Conservation (phyloP, 441 rosid genomes). For the Erodium trifolium region DNA sequence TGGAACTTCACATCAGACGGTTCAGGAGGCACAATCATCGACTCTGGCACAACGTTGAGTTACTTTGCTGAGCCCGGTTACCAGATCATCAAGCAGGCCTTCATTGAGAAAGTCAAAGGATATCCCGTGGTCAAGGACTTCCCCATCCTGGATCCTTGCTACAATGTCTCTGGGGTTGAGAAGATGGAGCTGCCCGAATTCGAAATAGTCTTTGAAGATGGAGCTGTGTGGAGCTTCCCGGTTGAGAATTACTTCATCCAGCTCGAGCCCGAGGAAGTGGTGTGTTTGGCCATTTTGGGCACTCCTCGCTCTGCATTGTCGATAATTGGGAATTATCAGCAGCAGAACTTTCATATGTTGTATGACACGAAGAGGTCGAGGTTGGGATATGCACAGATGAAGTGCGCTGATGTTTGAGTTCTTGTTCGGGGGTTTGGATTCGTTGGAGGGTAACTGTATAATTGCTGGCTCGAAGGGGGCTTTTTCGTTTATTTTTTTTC, state of each 20-base stretch:
- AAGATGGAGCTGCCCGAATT: slow-evolving; percentile 62
- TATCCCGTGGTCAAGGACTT: slow-evolving; percentile 49
- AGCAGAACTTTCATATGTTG: slow-evolving; percentile 82
- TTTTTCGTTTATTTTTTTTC: background rate
- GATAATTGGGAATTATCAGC: slow-evolving; percentile 88
- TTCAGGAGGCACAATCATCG: slow-evolving; percentile 80
- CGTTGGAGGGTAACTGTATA: slow-evolving; percentile 19
- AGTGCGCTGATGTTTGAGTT: slow-evolving; percentile 55
- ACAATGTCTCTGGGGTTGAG: slow-evolving; percentile 63
- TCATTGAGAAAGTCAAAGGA: slow-evolving; percentile 45
- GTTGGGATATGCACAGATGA: slow-evolving; percentile 76
- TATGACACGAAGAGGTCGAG: slow-evolving; percentile 78
- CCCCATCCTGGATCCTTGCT: slow-evolving; percentile 66
- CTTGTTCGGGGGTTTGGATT: slow-evolving; percentile 3
- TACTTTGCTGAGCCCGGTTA: slow-evolving; percentile 81
- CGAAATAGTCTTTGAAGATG: slow-evolving; percentile 57
- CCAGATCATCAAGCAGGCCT: slow-evolving; percentile 52
- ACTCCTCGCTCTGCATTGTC: slow-evolving; percentile 70
- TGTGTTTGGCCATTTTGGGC: slow-evolving; percentile 77
- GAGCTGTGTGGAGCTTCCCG: slow-evolving; percentile 86
- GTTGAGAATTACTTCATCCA: slow-evolving; percentile 62
- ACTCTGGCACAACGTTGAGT: slow-evolving; percentile 83
- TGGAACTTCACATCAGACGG: slow-evolving; percentile 58
- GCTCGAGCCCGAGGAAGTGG: slow-evolving; percentile 48
- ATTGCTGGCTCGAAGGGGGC: slow-evolving; percentile 3